Percentiles rank a stretch among this genome's conserved stretches.
Evolutionary conservation across 2,329 filamentous ascomycete species (phyloP).

Genomic region (Aureobasidium sp.): DNA sequence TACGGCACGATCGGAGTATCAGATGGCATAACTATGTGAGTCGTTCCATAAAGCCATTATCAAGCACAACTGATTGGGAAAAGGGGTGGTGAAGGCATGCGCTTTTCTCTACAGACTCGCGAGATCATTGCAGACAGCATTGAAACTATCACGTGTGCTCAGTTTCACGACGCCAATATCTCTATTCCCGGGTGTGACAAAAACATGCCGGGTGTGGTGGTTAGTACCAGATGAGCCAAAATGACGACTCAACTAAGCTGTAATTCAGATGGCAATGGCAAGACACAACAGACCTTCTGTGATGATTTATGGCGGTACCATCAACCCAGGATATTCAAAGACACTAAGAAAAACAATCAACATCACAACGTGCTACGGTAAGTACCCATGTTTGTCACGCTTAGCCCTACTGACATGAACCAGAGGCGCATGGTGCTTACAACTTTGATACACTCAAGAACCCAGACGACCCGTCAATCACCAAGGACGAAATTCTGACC

Average conservation of each 20-base stretch:
- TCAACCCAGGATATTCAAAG: slow-evolving; percentile 75
- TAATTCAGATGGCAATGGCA: slow-evolving; percentile 65
- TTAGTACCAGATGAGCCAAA: background rate
- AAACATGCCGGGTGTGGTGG: slow-evolving; percentile 92
- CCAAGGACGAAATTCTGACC: slow-evolving; percentile 69
- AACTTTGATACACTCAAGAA: slow-evolving; percentile 67
- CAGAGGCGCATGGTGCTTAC: slow-evolving; percentile 65
- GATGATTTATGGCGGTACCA: slow-evolving; percentile 94
- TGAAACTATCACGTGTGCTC: slow-evolving; percentile 96
- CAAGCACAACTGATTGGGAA: background rate
- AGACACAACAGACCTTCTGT: slow-evolving; percentile 86
- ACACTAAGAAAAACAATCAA: slow-evolving; percentile 75
- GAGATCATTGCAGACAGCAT: slow-evolving; percentile 97
- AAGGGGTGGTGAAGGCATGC: slow-evolving; percentile 93
- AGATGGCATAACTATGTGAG: slow-evolving; percentile 80
- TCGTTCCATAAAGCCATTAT: background rate
- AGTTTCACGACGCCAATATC: slow-evolving; percentile 97
- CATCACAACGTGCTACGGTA: slow-evolving; percentile 72
- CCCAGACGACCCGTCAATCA: slow-evolving; percentile 61
- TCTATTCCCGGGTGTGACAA: slow-evolving; percentile 96
- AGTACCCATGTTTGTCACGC: background rate
- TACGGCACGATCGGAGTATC: slow-evolving; percentile 88
- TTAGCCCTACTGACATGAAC: slow-evolving; percentile 32
- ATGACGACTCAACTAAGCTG: background rate
- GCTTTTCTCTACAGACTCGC: slow-evolving; percentile 85